Evolutionary conservation across 2,329 filamentous ascomycete genomes (phyloP).

Genomic region (Shiraia sp.): DNA sequence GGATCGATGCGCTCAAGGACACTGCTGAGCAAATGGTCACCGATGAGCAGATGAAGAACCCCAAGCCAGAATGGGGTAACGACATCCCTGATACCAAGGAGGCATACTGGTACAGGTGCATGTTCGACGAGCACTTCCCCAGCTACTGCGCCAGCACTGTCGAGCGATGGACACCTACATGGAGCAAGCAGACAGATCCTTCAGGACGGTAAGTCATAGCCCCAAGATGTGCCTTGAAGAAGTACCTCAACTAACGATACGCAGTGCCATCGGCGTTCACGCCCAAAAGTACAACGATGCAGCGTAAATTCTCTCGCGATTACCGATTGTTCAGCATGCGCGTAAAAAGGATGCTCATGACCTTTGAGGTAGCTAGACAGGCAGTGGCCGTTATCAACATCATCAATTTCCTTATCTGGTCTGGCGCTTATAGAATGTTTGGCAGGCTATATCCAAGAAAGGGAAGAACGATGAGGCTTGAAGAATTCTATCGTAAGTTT

Average conservation of each 20-base stretch:
- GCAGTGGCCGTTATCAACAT: not conserved
- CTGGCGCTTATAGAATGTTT: too few species aligned
- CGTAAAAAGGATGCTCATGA: not conserved
- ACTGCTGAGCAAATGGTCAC: constrained; percentile 86
- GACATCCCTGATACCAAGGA: constrained; percentile 97
- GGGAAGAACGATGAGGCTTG: not conserved
- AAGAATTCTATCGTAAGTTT: too few species aligned
- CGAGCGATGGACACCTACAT: constrained; percentile 94
- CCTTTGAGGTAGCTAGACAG: not conserved
- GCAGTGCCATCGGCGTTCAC: constrained; percentile 40
- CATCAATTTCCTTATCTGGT: too few species aligned
- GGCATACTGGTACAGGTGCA: constrained; percentile 94
- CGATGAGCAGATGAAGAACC: constrained; percentile 99
- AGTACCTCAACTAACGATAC: constrained; percentile 10
- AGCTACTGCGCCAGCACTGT: constrained; percentile 88
- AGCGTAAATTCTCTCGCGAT: constrained; percentile 10
- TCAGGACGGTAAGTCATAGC: constrained; percentile 73
- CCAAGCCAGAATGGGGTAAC: constrained; percentile 91
- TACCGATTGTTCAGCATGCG: not conserved
- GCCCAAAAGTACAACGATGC: constrained; percentile 39
- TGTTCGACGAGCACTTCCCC: constrained; percentile 99
- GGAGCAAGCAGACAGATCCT: constrained; percentile 95
- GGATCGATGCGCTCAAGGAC: constrained; percentile 98
- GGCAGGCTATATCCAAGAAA: not conserved
- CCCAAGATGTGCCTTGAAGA: not conserved